A percentile compares a stretch with the other conserved stretches of the same genome.
Conservation (phyloP, 2,329 filamentous ascomycete genomes). For the Ophiostoma sp. region DNA sequence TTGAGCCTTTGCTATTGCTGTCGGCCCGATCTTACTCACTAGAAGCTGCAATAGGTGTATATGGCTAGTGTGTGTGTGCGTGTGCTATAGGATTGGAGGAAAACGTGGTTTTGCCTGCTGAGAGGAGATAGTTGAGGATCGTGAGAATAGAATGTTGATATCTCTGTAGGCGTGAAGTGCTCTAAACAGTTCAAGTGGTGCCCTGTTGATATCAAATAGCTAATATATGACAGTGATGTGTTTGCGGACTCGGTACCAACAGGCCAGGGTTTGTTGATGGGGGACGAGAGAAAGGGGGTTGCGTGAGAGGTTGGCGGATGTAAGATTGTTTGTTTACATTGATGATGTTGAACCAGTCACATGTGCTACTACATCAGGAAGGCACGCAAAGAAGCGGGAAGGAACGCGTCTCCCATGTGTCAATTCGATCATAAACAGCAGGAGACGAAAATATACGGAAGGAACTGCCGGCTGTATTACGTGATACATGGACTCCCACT, state of each 20-base stretch:
- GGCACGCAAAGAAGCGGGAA: not conserved
- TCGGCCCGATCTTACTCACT: too few species aligned
- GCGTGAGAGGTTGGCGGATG: not conserved
- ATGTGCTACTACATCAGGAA: not conserved
- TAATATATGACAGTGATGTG: not conserved
- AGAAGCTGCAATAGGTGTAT: too few species aligned
- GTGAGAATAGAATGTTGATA: not conserved
- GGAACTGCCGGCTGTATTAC: not conserved
- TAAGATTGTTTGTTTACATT: not conserved
- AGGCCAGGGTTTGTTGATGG: too few species aligned
- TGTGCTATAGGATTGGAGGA: too few species aligned
- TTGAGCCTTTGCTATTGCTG: too few species aligned
- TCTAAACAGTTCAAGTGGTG: slow-evolving; percentile 11
- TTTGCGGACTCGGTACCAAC: not conserved
- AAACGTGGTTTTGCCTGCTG: too few species aligned
- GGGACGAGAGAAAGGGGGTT: too few species aligned
- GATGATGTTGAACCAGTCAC: not conserved
- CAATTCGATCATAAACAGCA: not conserved
- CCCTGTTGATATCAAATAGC: not conserved
- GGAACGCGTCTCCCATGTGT: not conserved
- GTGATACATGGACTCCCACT: not conserved
- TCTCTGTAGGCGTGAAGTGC: not conserved
- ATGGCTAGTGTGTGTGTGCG: too few species aligned
- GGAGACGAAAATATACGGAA: not conserved
- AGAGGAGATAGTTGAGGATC: not conserved